phyloP scores from a whole-genome alignment of 2,329 filamentous ascomycete genomes.

The Colletotrichum orbiculare region DNA sequence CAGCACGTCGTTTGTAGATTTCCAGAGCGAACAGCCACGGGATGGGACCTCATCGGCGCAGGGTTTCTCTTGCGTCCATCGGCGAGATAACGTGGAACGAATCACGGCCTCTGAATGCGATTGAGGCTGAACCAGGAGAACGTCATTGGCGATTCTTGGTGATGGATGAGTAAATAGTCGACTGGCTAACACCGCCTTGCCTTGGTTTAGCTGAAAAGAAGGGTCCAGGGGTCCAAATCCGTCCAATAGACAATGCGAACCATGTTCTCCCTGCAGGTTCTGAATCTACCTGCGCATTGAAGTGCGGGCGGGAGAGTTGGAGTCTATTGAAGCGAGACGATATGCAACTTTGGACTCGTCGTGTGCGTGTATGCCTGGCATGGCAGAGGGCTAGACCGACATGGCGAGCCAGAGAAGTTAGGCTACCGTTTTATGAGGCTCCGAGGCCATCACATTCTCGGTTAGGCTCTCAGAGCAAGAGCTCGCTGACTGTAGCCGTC shows the following conservation, averaged over 20 bases:
- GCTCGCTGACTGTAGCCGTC: neutral
- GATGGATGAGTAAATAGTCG: neutral
- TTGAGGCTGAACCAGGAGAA: conserved; percentile 27
- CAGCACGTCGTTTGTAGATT: too few species aligned
- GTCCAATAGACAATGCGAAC: neutral
- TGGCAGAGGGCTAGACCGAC: neutral
- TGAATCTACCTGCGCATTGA: neutral
- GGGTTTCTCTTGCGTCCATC: neutral
- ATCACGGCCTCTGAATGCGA: neutral
- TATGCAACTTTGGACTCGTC: neutral
- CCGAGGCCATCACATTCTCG: neutral
- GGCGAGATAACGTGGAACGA: neutral
- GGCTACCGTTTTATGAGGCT: neutral
- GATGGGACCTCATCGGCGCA: neutral
- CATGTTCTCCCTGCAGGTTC: neutral
- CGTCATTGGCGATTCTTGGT: neutral
- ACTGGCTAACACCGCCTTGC: conserved; percentile 5
- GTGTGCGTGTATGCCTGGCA: neutral
- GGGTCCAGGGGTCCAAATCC: conserved; percentile 11
- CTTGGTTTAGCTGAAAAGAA: conserved; percentile 10
- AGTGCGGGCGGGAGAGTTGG: conserved; percentile 5
- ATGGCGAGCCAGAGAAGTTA: neutral
- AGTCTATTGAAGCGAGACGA: conserved; percentile 6
- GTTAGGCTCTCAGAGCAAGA: conserved; percentile 5
- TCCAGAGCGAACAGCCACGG: too few species aligned